Evolutionary conservation across 306 rosid species (phyloP), one percentile per base, ranked within the genome.

Genomic region (Malus orientalis): DNA sequence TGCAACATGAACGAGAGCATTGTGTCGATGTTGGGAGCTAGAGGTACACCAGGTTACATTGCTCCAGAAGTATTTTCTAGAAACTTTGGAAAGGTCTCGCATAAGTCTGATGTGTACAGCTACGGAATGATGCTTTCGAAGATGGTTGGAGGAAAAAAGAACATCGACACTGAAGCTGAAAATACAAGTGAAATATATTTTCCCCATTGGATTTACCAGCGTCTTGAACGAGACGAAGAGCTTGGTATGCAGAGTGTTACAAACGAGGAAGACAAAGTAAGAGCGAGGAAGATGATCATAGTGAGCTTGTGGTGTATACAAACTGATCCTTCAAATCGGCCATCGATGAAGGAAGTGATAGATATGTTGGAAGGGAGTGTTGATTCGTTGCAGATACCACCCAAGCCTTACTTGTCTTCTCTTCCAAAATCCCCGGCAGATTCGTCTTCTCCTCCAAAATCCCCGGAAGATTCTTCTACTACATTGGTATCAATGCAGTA

Each of bases 271-370:
- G 88, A 84, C 38, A 20, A 75, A 4, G 69, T 20, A 20, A 77
- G 2, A 13, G 73, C 32, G 8, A 79, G 66, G 61, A 81, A 74
- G 65, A 79, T 84, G 86, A 36, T 66, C 4, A 44, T 76, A 3
- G 74, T 73, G 6, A 76, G 85, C 45, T 69, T 86, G 45, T 86
- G 84, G 87, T 86, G 84, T 69, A 76, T 86, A 25, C 84, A 81
- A 12, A 74, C 73, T 4, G 44, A 71, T 20, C 80, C 79, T 9
- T 74, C 77, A 33, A 14, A 58, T 1, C 29, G 88, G 12, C 84
- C 88, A 5, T 1, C 82, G 2, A 84, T 84, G 49, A 64, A 18
- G 22, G 13, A 19, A 70, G 90, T 81, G 11, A 60, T 81, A 2
- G 77, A 86, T 4, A 79, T 86, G 84, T 55, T 86, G 22, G 88